Evolutionary conservation across 169 alveolate species (phyloP).

Genomic region (Plasmodium adleri): DNA sequence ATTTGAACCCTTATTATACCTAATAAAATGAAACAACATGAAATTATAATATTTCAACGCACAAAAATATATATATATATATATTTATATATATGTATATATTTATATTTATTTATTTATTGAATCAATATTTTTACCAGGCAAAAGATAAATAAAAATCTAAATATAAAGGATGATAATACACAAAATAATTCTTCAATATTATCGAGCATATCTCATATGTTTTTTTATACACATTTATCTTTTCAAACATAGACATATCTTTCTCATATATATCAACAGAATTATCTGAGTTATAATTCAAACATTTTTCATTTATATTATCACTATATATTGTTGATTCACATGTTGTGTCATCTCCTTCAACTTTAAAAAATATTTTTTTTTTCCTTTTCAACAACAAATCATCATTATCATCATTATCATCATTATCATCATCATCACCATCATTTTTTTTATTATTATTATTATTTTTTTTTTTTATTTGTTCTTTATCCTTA

Average conservation of each 20-base stretch:
- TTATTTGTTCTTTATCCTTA: not conserved
- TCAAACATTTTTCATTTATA: not conserved
- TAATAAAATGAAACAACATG: not conserved
- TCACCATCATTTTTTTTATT: not conserved
- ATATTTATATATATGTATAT: not conserved
- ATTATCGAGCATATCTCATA: constrained; percentile 34
- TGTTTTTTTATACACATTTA: constrained; percentile 44
- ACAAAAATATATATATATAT: not conserved
- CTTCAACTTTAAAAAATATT: not conserved
- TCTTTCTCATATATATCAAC: not conserved
- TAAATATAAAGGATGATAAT: constrained; percentile 44
- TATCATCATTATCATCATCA: not conserved
- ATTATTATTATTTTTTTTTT: not conserved
- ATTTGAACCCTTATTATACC: constrained; percentile 41
- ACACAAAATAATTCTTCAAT: constrained; percentile 39
- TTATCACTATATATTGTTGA: not conserved
- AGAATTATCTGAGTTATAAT: not conserved
- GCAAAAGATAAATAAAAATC: constrained; percentile 59
- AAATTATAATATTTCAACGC: not conserved
- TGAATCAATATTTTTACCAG: constrained; percentile 16
- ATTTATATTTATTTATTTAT: not conserved
- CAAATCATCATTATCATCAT: not conserved
- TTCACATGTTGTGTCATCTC: too few relatives aligned
- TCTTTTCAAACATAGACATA: not conserved
- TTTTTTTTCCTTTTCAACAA: not conserved